Base-by-base conservation (phyloP, 768 basidiomycete species). In the Leccinum sublutescens region DNA sequence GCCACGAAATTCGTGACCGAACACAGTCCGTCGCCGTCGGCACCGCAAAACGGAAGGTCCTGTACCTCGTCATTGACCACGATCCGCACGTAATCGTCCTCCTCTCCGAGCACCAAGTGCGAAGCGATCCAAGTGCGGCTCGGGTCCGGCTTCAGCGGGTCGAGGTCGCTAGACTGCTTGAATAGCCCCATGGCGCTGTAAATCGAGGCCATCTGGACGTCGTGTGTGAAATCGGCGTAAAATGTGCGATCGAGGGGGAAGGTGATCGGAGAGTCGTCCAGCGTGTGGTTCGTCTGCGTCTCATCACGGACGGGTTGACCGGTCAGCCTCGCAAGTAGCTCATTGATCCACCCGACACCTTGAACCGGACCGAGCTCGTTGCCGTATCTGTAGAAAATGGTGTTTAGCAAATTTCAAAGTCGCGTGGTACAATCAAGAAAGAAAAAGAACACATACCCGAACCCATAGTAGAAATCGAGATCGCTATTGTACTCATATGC, bases 271-370 rank as follows among this genome's bases (percentile, higher is more conserved):
- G 80, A 78, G 0, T 76, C 66, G 67, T 89, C 85, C 25, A 95
- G 79, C 1, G 92, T 93, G 10, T 72, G 73, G 72, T 94, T 93
- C 2, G 88, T 91, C 64, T 88, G 87, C 0, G 91, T 93, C 61
- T 80, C 67, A 71, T 93, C 91, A 33, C 69, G 69, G 27, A 92
- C 88, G 2, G 85, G 81, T 14, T 69, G 70, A 17, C 78, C 78
- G 0, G 87, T 89, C 47, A 94, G 79, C 9, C 93, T 83, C 0
- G 91, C 89, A 23, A 95, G 74, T 23, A 95, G 82, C 74, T 94
- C 94, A 70, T 93, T 93, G 67, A 90, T 77, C 71, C 89, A 95
- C 3, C 93, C 93, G 3, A 93, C 87, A 27, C 91, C 91, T 70
- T 91, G 89, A 6, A 91, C 85, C 2, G 74, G 84, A 0, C 91